Percentiles rank a stretch among this genome's conserved stretches.
Evolutionary conservation across 768 basidiomycete genomes (phyloP).

Genomic region (Rhizopogon sp.): DNA sequence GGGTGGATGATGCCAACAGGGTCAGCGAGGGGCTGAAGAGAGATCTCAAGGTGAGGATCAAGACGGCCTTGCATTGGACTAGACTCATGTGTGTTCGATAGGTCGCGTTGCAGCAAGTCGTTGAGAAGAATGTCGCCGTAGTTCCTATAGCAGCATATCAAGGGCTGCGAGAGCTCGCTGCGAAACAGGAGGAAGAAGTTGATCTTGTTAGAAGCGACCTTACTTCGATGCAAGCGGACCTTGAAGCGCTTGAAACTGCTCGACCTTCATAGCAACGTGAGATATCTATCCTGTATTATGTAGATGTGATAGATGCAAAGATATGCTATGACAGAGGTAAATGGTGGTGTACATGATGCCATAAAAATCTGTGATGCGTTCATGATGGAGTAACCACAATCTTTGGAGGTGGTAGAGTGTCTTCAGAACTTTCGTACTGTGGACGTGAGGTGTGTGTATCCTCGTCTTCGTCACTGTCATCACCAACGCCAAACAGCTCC

Average conservation of each 20-base stretch:
- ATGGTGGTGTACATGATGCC: conserved; percentile 23
- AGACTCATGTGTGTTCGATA: conserved; percentile 17
- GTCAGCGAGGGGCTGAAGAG: conserved; percentile 58
- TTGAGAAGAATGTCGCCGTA: conserved; percentile 48
- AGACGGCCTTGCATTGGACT: conserved; percentile 3
- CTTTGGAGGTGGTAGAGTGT: conserved; percentile 17
- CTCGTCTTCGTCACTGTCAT: conserved; percentile 56
- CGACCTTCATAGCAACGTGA: not conserved
- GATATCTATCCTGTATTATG: not conserved
- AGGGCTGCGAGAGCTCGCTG: conserved; percentile 36
- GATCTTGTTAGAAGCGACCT: conserved; percentile 36
- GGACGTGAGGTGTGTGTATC: conserved; percentile 9
- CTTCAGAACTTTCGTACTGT: conserved; percentile 4
- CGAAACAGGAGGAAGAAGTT: conserved; percentile 40
- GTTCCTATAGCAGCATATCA: conserved; percentile 47
- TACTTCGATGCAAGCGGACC: not conserved
- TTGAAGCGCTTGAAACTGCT: not conserved
- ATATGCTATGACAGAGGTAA: conserved; percentile 7
- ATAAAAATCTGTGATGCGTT: conserved; percentile 14
- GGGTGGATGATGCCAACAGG: conserved; percentile 65
- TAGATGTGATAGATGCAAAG: conserved; percentile 2
- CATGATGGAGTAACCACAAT: conserved; percentile 23
- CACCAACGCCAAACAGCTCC: conserved; percentile 66
- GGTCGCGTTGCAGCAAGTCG: conserved; percentile 40
- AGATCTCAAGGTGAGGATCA: conserved; percentile 51